phyloP scores from a whole-genome alignment of 371 early-diverging fungal genomes.

The Mucor piriformis region DNA sequence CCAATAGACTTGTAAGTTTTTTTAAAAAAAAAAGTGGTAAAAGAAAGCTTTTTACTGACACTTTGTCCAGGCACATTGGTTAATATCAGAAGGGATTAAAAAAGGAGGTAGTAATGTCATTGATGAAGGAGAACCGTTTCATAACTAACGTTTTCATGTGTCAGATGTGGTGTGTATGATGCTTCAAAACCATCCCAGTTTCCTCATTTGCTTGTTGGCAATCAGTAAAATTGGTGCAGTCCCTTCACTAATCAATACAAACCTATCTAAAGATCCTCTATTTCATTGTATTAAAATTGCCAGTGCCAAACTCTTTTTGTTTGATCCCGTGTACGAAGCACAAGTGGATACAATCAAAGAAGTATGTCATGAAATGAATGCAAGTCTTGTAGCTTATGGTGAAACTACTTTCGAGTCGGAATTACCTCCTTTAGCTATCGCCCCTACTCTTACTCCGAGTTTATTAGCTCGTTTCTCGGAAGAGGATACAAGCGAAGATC shows the following conservation, averaged over 20 bases:
- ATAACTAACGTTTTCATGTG: background rate
- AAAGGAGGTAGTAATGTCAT: slow-evolving; percentile 14
- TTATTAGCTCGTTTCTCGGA: slow-evolving; percentile 29
- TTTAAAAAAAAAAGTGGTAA: background rate
- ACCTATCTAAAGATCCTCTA: slow-evolving; percentile 27
- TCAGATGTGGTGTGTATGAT: slow-evolving; percentile 33
- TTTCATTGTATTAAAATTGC: slow-evolving; percentile 36
- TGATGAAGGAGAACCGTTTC: background rate
- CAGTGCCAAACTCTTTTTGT: slow-evolving; percentile 26
- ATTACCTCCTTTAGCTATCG: slow-evolving; percentile 23
- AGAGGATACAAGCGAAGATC: slow-evolving; percentile 34
- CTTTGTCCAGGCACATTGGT: slow-evolving; percentile 26
- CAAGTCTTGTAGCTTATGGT: slow-evolving; percentile 24
- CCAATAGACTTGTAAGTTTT: slow-evolving; percentile 29
- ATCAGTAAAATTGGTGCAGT: slow-evolving; percentile 37
- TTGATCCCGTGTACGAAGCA: slow-evolving; percentile 30
- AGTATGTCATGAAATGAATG: slow-evolving; percentile 4
- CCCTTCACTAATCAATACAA: slow-evolving; percentile 37
- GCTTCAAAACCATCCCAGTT: slow-evolving; percentile 37
- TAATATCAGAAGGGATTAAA: slow-evolving; percentile 20
- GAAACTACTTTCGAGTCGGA: slow-evolving; percentile 32
- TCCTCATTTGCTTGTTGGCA: slow-evolving; percentile 29
- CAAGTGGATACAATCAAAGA: slow-evolving; percentile 14
- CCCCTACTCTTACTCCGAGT: slow-evolving; percentile 31
- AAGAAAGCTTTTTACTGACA: background rate